Evolutionary conservation across 2,329 filamentous ascomycete species (phyloP), one percentile per base, ranked within the genome.

Genomic region (Incumbomyces delicatus): DNA sequence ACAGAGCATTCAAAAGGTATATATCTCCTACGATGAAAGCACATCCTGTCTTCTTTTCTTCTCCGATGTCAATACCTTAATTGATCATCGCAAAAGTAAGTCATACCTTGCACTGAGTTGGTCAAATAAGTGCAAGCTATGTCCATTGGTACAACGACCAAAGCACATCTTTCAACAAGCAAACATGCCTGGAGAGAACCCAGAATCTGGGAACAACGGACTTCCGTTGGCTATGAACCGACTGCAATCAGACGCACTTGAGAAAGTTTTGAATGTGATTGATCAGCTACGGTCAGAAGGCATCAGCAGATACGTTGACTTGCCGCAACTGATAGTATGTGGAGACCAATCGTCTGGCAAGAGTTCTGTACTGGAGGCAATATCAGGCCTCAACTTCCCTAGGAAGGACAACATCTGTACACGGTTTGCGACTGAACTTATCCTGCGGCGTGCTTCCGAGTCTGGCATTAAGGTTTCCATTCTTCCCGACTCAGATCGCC

Each of bases 351-450:
- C 63, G 0, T 61, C 59, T 38, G 66, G 68, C 2, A 64, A 62
- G 34, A 60, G 56, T 32, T 61, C 59, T 3, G 58, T 64, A 1
- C 50, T 65, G 2, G 61, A 63, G 44, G 61, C 57, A 1, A 47
- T 64, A 35, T 66, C 65, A 3, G 54, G 57, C 1, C 46, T 69
- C 1, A 60, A 60, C 1, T 68, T 71, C 46, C 69, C 68, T 22
- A 61, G 60, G 3, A 58, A 61, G 17, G 57, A 54, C 31, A 63
- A 61, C 1, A 52, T 69, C 2, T 71, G 68, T 39, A 72, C 69
- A 2, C 55, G 66, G 2, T 71, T 69, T 53, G 67, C 70, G 1
- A 73, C 70, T 0, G 65, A 73, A 48, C 72, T 75, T 36, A 68
- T 63, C 12, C 63, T 71, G 17, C 66, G 66, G 0, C 61, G 66